Percentiles rank a stretch among this genome's conserved stretches.
Conservation (phyloP, 1,284 basidiomycete species). For the Sphaerobolus stellatus region DNA sequence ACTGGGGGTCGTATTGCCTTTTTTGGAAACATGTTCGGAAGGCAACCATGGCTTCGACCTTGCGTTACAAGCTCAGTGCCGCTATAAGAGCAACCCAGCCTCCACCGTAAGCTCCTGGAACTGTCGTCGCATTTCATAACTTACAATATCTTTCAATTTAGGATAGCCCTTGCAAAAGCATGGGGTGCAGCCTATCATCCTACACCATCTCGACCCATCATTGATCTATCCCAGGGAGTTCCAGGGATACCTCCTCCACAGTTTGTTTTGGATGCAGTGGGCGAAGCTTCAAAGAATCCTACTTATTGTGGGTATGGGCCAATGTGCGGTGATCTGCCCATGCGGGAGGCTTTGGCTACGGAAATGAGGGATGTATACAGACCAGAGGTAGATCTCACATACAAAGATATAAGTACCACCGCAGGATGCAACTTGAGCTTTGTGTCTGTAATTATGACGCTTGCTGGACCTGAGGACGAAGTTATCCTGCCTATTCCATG, state of each 20-base stretch:
- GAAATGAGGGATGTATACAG: conserved; percentile 72
- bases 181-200: conserved; percentile 58
- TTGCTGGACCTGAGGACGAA: conserved; percentile 73
- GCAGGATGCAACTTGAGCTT: conserved; percentile 75
- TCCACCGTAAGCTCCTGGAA: not conserved
- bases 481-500: conserved; percentile 80
- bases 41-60: not conserved
- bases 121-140: no score
- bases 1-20: no score
- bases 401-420: conserved; percentile 61
- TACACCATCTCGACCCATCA: conserved; percentile 47
- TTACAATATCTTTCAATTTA: conserved; percentile 24
- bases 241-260: conserved; percentile 66
- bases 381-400: conserved; percentile 43
- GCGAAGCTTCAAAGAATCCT: conserved; percentile 44
- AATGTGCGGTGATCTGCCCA: conserved; percentile 59
- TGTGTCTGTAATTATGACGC: conserved; percentile 57
- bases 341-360: conserved; percentile 58
- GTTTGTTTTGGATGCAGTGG: conserved; percentile 52
- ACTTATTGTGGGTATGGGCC: conserved; percentile 61
- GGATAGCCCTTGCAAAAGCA: conserved; percentile 67
- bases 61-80: not conserved
- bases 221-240: conserved; percentile 79
- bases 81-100: not conserved
- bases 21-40: no score